phyloP scores from a whole-genome alignment of 78 protist genomes.

The Guillardia theta region DNA sequence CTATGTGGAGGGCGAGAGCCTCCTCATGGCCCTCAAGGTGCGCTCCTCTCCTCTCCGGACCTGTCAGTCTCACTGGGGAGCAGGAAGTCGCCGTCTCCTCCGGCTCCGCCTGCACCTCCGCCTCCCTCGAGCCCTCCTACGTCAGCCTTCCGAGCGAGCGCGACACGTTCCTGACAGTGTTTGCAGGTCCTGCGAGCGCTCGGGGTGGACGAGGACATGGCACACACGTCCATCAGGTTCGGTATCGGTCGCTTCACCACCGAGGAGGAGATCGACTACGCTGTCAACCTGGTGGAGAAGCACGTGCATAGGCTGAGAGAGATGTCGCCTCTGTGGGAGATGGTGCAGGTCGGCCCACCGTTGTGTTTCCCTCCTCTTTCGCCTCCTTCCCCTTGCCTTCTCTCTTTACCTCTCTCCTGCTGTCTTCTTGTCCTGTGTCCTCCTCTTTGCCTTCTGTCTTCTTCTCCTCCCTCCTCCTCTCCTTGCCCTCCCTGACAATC shows the following conservation, averaged over 20 bases:
- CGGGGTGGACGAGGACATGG: conserved; percentile 86
- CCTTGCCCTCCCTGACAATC: too few species aligned
- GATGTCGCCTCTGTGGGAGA: conserved; percentile 95
- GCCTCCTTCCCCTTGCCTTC: too few species aligned
- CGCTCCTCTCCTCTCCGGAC: background rate
- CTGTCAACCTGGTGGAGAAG: background rate
- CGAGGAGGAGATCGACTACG: conserved; percentile 64
- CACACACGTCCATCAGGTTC: conserved; percentile 95
- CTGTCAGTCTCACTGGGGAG: background rate
- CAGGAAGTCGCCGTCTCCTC: conserved; percentile 80
- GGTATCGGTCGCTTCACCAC: conserved; percentile 90
- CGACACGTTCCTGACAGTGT: too few species aligned
- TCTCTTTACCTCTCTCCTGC: too few species aligned
- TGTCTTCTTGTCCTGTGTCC: too few species aligned
- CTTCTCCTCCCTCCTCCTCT: too few species aligned
- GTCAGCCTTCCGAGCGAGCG: too few species aligned
- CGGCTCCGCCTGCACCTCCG: conserved; percentile 96
- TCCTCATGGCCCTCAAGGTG: conserved; percentile 90
- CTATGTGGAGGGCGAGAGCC: conserved; percentile 95
- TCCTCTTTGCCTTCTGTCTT: too few species aligned
- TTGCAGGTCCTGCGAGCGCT: conserved; percentile 92
- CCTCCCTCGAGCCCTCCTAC: conserved; percentile 91
- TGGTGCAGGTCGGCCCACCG: conserved; percentile 77
- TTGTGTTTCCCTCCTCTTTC: too few species aligned
- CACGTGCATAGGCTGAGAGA: conserved; percentile 89